Percentiles rank a stretch among this genome's conserved stretches.
phyloP scores from a whole-genome alignment of 106 monocot species.

The Acorus gramineus region DNA sequence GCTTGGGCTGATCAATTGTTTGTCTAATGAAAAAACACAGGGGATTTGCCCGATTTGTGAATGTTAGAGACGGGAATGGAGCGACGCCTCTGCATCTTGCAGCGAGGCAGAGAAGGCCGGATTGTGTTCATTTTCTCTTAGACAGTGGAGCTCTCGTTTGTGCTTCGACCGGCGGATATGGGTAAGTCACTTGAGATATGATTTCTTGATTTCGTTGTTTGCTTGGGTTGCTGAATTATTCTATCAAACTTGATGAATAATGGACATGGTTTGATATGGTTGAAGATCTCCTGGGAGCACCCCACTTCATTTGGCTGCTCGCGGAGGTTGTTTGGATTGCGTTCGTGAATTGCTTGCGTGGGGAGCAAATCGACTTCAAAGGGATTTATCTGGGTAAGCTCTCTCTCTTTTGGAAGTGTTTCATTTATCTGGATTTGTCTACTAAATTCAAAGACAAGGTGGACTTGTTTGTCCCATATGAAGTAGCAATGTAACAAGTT shows the following conservation, averaged over 20 bases:
- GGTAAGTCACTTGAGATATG: constrained; percentile 4
- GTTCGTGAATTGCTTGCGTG: constrained; percentile 88
- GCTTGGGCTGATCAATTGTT: not conserved
- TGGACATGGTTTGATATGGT: not conserved
- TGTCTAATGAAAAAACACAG: constrained; percentile 3
- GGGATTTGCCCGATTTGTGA: constrained; percentile 43
- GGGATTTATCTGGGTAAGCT: constrained; percentile 73
- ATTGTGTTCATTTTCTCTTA: constrained; percentile 28
- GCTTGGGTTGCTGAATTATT: not conserved
- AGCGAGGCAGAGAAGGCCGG: constrained; percentile 15
- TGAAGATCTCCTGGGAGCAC: constrained; percentile 27
- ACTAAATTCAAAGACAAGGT: no score
- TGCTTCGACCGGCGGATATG: constrained; percentile 25
- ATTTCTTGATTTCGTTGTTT: not conserved
- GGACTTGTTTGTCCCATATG: no score
- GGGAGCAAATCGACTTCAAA: constrained; percentile 88
- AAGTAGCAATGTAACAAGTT: no score
- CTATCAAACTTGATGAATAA: not conserved
- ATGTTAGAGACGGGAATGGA: constrained; percentile 35
- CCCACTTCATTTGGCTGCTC: constrained; percentile 39
- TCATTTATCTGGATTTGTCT: no score
- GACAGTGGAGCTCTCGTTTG: constrained; percentile 40
- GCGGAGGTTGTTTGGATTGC: constrained; percentile 75
- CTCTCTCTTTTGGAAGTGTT: no score
- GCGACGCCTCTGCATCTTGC: constrained; percentile 42